A percentile compares a stretch with the other conserved stretches of the same genome.
These are phyloP conservation scores for Fusarium sarcochroum DNA, from an alignment of 2,329 filamentous ascomycete species.

Conservation along the genomic window DNA sequence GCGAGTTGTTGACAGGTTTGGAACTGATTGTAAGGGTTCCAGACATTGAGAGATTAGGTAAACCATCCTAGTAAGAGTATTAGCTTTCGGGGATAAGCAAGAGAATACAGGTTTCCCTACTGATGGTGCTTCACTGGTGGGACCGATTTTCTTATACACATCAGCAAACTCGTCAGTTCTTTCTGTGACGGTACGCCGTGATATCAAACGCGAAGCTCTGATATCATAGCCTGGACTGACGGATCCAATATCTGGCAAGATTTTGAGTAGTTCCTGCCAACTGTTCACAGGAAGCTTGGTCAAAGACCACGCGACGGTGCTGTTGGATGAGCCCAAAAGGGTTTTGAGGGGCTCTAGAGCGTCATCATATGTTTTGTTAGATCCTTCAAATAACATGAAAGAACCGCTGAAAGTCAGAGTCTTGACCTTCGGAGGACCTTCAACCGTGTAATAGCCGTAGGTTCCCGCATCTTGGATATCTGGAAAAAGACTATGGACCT, in stretches of 20 bases:
- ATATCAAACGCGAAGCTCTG: background rate
- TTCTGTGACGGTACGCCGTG: background rate
- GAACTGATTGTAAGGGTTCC: background rate
- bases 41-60: background rate
- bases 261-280: background rate
- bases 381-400: background rate
- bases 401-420: background rate
- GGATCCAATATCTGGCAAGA: background rate
- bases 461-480: background rate
- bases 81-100: no score
- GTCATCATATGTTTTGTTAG: background rate
- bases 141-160: background rate
- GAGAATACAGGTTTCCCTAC: background rate
- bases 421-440: background rate
- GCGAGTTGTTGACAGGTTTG: background rate
- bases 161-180: background rate
- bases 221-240: background rate
- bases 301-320: background rate
- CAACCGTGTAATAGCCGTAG: slow-evolving; percentile 1
- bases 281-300: background rate
- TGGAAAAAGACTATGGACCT: background rate
- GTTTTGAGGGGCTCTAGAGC: background rate
- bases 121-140: background rate
- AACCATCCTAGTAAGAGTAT: background rate
- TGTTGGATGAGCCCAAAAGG: background rate